Evolutionary conservation across 768 basidiomycete species (phyloP), one percentile per base, ranked within the genome.

Genomic region (Leccinum disarticulatum): DNA sequence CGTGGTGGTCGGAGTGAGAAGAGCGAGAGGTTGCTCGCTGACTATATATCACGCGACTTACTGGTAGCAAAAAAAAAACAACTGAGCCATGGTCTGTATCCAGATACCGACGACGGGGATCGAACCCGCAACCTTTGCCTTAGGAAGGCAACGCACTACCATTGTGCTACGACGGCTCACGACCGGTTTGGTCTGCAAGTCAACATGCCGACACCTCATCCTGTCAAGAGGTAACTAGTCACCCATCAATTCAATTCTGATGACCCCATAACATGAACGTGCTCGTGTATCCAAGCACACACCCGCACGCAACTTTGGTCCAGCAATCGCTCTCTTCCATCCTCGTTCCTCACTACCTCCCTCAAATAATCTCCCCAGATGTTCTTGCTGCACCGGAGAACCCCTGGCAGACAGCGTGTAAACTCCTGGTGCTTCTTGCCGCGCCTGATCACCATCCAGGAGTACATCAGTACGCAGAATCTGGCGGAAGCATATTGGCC

Each of bases 361-460:
- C 96, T 47, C 91, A 92, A 60, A 72, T 84, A 15, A 79, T 94
- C 54, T 77, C 85, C 0, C 79, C 80, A 11, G 75, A 82, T 43
- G 70, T 81, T 2, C 75, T 98, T 6, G 74, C 79, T 1, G 76
- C 80, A 0, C 87, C 78, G 10, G 77, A 81, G 1, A 86, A 88
- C 49, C 94, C 95, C 19, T 98, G 95, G 95, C 72, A 83, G 38
- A 68, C 77, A 6, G 80, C 82, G 10, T 95, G 93, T 69, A 87
- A 88, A 3, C 78, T 96, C 2, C 82, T 98, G 17, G 88, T 95
- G 53, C 76, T 96, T 85, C 91, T n/a, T 80, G 86, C 57, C 82
- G 82, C 52, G 19, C 81, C 73, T 9, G 70, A 77, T 63, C 67
- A 72, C 54, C 73, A 76, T 25, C 55, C 76, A 10, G 70, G 80